Evolutionary conservation across 257 asterid genomes (phyloP).

Genomic region (Gentiana macrophylla): DNA sequence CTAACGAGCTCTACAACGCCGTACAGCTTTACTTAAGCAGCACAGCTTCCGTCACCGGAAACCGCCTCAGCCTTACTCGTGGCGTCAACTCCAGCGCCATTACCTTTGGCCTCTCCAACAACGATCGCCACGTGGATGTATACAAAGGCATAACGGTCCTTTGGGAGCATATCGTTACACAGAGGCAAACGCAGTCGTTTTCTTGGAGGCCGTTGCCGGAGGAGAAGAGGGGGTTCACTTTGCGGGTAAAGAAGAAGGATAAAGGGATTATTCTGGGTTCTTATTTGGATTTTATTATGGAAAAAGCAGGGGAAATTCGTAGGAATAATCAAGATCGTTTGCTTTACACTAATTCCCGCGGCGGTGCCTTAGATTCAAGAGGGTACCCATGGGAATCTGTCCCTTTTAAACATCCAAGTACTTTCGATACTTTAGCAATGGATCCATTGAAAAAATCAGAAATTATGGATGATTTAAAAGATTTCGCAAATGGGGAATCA

Average conservation of each 20-base stretch:
- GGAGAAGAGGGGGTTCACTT: constrained; percentile 33
- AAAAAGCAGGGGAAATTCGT: constrained; percentile 28
- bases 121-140: constrained; percentile 23
- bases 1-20: constrained; percentile 44
- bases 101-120: constrained; percentile 37
- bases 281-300: constrained; percentile 31
- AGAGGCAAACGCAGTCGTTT: constrained; percentile 30
- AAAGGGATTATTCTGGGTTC: constrained; percentile 22
- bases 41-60: constrained; percentile 27
- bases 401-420: constrained; percentile 41
- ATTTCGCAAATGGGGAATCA: constrained; percentile 28
- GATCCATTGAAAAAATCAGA: constrained; percentile 32
- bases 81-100: constrained; percentile 32
- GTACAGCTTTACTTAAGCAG: constrained; percentile 35
- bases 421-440: constrained; percentile 36
- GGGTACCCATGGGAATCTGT: constrained; percentile 51
- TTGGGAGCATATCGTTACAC: constrained; percentile 42
- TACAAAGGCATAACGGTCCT: constrained; percentile 22
- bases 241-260: constrained; percentile 33
- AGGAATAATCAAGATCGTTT: constrained; percentile 31
- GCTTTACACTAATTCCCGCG: constrained; percentile 37
- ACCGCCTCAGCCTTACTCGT: constrained; percentile 30
- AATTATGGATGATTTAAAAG: constrained; percentile 32
- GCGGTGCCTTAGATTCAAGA: constrained; percentile 33
- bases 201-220: constrained; percentile 43